phyloP scores from a whole-genome alignment of 441 rosid genomes.

The Cnidoscolus chayamansa region DNA sequence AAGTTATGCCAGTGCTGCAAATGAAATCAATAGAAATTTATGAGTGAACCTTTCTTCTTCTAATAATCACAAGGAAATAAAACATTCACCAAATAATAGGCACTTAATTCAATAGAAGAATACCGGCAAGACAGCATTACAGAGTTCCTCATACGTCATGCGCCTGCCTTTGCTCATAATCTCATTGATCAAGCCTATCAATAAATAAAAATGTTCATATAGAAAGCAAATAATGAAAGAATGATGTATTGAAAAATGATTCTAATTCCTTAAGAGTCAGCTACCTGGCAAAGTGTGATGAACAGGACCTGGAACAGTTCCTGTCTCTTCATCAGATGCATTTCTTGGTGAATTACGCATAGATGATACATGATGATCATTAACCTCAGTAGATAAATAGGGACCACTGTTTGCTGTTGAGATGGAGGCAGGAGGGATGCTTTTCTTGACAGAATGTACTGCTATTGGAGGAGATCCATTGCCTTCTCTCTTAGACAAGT shows the following conservation, averaged over 20 bases:
- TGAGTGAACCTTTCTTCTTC: constrained; percentile 6
- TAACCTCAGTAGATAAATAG: constrained; percentile 64
- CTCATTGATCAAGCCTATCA: constrained; percentile 72
- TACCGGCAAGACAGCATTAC: constrained; percentile 93
- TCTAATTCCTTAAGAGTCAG: constrained; percentile 8
- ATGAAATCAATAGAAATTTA: constrained; percentile 19
- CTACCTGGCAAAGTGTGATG: constrained; percentile 83
- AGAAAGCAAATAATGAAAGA: constrained; percentile 3
- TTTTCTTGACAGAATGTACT: constrained; percentile 37
- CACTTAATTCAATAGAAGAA: constrained; percentile 13
- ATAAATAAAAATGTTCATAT: background rate
- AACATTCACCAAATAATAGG: constrained; percentile 16
- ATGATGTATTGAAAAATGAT: background rate
- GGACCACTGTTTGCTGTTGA: constrained; percentile 74
- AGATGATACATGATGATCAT: constrained; percentile 55
- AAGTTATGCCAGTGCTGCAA: constrained; percentile 93
- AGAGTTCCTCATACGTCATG: constrained; percentile 92
- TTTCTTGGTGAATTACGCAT: constrained; percentile 59
- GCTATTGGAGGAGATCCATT: constrained; percentile 34
- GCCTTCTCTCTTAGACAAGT: constrained; percentile 43
- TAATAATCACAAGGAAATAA: background rate
- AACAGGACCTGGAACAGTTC: constrained; percentile 46
- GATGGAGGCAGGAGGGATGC: constrained; percentile 37
- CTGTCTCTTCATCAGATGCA: constrained; percentile 69
- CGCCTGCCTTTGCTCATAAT: constrained; percentile 93